Percentiles rank a stretch among this genome's conserved stretches.
phyloP scores from a whole-genome alignment of 2,329 filamentous ascomycete species.

The Cercospora janseana region DNA sequence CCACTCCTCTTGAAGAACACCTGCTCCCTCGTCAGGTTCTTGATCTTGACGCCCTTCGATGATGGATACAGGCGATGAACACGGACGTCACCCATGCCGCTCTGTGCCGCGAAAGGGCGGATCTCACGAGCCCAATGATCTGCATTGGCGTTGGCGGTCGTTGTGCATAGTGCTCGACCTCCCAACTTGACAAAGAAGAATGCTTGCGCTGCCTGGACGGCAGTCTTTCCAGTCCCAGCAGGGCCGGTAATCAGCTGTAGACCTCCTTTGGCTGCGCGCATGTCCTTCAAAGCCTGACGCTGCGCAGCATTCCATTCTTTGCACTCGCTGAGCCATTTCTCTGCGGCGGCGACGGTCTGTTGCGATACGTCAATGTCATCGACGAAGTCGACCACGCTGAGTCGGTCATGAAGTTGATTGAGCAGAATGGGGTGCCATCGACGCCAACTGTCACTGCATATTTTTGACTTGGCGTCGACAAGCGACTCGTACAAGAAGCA shows the following conservation, averaged over 20 bases:
- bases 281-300: background rate
- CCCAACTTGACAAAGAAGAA: conserved; percentile 6
- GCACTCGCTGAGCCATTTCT: conserved; percentile 1
- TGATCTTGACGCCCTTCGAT: background rate
- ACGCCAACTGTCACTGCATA: background rate
- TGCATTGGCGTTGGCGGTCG: conserved; percentile 8
- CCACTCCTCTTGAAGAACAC: background rate
- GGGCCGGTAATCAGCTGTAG: conserved; percentile 1
- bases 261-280: background rate
- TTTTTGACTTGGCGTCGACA: background rate
- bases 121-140: background rate
- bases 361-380: background rate
- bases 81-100: background rate
- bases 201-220: background rate
- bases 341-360: background rate
- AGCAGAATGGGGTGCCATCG: background rate
- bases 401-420: background rate
- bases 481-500: background rate
- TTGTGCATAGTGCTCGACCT: conserved; percentile 6
- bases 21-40: background rate
- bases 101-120: background rate
- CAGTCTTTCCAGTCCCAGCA: conserved; percentile 14
- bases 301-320: conserved; percentile 5
- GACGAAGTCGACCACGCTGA: background rate
- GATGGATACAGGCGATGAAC: background rate